Percentiles rank a stretch among this genome's conserved stretches.
These are phyloP conservation scores for Vaccinium macrocarpon DNA, from an alignment of 148 eudicot species.

Conservation along the genomic window DNA sequence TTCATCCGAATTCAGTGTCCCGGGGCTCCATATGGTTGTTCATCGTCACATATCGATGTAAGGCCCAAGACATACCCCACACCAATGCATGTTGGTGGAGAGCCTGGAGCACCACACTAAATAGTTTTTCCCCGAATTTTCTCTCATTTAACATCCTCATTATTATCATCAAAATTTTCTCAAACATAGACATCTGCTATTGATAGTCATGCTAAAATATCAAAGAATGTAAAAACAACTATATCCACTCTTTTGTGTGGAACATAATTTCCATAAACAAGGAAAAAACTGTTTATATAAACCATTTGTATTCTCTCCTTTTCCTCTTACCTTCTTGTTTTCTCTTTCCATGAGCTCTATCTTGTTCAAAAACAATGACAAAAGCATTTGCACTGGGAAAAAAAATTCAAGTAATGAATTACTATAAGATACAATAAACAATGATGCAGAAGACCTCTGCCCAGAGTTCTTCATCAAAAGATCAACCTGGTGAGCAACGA, in stretches of 20 bases:
- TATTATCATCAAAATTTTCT: background rate
- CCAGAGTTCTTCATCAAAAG: slow-evolving; percentile 8
- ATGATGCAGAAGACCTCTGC: slow-evolving; percentile 6
- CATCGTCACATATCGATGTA: background rate
- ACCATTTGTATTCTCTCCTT: background rate
- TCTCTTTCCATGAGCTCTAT: background rate
- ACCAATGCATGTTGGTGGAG: background rate
- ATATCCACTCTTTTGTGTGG: background rate
- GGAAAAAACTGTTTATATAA: background rate
- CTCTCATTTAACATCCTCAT: background rate
- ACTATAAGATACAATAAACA: background rate
- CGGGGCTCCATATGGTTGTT: background rate
- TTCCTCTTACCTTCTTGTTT: background rate
- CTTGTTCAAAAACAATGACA: background rate
- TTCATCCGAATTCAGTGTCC: no score
- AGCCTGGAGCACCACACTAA: background rate
- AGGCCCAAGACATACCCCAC: background rate
- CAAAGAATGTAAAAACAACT: background rate
- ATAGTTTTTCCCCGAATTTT: background rate
- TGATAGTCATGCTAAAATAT: background rate
- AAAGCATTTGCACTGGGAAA: background rate
- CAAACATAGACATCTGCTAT: background rate
- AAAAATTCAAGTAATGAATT: slow-evolving; percentile 2
- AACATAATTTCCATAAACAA: background rate
- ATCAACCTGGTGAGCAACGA: slow-evolving; percentile 4